phyloP scores from a whole-genome alignment of 116 monocot species.

The Dioscorea cayenensis region DNA sequence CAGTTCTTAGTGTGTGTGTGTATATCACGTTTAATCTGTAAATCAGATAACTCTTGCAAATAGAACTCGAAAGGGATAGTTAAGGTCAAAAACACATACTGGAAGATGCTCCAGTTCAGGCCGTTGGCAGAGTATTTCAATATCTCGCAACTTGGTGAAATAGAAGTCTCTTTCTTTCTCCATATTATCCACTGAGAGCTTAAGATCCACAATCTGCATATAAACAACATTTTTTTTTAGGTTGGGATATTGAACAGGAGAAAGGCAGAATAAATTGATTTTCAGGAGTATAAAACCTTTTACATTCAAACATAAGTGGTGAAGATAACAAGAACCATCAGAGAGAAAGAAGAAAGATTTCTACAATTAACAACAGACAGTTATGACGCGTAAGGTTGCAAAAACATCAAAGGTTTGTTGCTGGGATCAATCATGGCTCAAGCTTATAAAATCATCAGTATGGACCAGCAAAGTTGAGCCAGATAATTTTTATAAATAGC shows the following conservation, averaged over 20 bases:
- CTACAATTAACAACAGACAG: too few relatives aligned
- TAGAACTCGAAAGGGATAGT: not conserved
- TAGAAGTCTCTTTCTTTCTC: constrained; percentile 92
- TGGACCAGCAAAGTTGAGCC: too few relatives aligned
- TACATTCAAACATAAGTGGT: too few relatives aligned
- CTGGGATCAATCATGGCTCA: too few relatives aligned
- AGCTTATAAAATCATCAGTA: too few relatives aligned
- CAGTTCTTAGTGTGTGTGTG: constrained; percentile 18
- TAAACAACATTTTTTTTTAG: not conserved
- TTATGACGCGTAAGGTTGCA: too few relatives aligned
- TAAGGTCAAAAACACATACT: constrained; percentile 27
- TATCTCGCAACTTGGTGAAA: constrained; percentile 58
- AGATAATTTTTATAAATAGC: too few relatives aligned
- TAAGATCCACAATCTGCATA: constrained; percentile 58
- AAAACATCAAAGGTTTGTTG: too few relatives aligned
- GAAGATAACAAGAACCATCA: too few relatives aligned
- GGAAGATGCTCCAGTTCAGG: constrained; percentile 81
- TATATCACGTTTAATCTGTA: not conserved
- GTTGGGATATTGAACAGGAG: not conserved
- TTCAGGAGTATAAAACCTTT: too few relatives aligned
- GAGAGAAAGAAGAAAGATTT: too few relatives aligned
- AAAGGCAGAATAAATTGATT: not conserved
- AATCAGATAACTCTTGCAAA: not conserved
- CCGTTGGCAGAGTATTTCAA: constrained; percentile 80
- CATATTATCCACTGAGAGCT: constrained; percentile 49